These are phyloP conservation scores for Ceratocystis diversiconidia DNA, from an alignment of 2,329 filamentous ascomycete species.

Conservation along the genomic window DNA sequence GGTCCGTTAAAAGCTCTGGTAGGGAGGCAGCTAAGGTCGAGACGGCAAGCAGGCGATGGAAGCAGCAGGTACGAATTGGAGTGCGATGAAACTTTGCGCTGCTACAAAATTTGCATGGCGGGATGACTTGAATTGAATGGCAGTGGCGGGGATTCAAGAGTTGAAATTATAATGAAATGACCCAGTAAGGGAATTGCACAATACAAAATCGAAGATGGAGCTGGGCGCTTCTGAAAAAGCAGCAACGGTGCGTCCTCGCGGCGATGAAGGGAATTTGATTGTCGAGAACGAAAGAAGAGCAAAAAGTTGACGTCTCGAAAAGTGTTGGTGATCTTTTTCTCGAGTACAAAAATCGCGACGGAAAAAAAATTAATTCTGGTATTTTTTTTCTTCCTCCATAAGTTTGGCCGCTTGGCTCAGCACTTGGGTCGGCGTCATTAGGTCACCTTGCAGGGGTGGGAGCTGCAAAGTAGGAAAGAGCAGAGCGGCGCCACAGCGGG, in stretches of 20 bases:
- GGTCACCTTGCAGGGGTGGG: conserved; percentile 5
- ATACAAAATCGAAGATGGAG: too few relatives aligned
- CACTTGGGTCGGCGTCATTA: conserved; percentile 13
- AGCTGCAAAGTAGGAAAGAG: not conserved
- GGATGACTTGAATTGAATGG: not conserved
- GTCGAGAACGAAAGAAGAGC: conserved; percentile 3
- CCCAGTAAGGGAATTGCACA: too few relatives aligned
- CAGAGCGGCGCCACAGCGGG: conserved; percentile 9
- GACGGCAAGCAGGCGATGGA: not conserved
- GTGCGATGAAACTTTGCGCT: conserved; percentile 11
- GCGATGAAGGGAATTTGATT: not conserved
- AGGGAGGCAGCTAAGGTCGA: not conserved
- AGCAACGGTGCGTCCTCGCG: not conserved
- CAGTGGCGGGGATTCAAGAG: not conserved
- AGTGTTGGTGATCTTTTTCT: not conserved
- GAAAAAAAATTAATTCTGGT: conserved; percentile 1
- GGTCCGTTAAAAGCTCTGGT: not conserved
- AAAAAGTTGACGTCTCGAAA: not conserved
- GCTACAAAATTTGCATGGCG: conserved; percentile 16
- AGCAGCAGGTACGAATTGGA: not conserved
- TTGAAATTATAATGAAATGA: not conserved
- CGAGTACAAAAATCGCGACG: not conserved
- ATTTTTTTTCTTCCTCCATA: conserved; percentile 10
- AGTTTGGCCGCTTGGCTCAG: conserved; percentile 8
- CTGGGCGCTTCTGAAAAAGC: not conserved